Evolutionary conservation across 371 early-diverging fungal species (phyloP).

Genomic region (Mucor velutinosus): DNA sequence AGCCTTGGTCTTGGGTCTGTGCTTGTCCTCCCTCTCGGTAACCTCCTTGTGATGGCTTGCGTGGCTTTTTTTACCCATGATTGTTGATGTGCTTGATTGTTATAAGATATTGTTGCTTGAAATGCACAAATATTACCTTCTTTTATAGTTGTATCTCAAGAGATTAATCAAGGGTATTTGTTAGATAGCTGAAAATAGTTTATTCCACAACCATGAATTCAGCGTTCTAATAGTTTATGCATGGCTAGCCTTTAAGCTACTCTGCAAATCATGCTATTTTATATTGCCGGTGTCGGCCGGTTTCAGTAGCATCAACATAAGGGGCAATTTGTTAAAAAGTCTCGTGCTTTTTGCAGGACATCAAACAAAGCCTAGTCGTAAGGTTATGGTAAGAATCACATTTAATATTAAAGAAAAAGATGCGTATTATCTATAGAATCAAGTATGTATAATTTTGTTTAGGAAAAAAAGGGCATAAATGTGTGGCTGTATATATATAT

Average conservation of each 20-base stretch:
- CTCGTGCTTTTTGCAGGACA: not conserved
- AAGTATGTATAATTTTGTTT: not conserved
- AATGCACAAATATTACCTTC: not conserved
- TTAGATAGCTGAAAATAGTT: not conserved
- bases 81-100: not conserved
- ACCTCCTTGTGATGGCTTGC: slow-evolving; percentile 8
- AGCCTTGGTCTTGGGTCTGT: slow-evolving; percentile 14
- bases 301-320: not conserved
- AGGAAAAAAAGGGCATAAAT: not conserved
- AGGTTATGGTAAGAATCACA: not conserved
- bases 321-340: not conserved
- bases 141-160: not conserved
- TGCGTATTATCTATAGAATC: not conserved
- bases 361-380: not conserved
- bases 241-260: too few relatives aligned
- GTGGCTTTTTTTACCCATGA: slow-evolving; percentile 14
- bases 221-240: not conserved
- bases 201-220: not conserved
- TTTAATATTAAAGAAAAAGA: not conserved
- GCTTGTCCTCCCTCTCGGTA: slow-evolving; percentile 12
- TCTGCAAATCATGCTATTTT: too few relatives aligned
- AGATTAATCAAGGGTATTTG: not conserved
- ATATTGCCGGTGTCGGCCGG: not conserved
- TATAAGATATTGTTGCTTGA: not conserved
- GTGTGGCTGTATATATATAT: too few relatives aligned